Conservation (phyloP, 1,139 yeast genomes). For the Barnettozyma hawaiiensis region DNA sequence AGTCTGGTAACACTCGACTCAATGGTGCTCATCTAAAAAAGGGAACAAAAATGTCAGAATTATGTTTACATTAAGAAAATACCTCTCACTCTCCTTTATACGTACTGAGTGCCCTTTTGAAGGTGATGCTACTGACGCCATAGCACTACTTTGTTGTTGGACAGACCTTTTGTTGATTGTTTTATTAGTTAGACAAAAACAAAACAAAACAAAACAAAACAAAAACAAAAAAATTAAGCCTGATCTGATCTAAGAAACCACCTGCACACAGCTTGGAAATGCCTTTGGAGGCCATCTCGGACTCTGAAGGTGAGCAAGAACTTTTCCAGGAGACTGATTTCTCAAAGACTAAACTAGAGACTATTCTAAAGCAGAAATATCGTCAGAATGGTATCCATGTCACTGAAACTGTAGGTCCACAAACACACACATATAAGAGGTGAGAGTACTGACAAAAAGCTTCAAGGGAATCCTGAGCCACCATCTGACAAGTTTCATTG, state of each 20-base stretch:
- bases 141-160: neutral
- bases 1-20: slow-evolving; percentile 81
- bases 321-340: slow-evolving; percentile 5
- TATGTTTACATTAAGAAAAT: neutral
- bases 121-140: slow-evolving; percentile 19
- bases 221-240: neutral
- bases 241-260: neutral
- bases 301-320: slow-evolving; percentile 18
- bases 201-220: neutral
- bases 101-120: slow-evolving; percentile 25
- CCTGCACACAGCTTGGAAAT: neutral
- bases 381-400: neutral
- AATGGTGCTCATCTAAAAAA: slow-evolving; percentile 47
- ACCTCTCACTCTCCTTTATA: slow-evolving; percentile 2
- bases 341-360: neutral
- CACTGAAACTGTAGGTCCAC: slow-evolving; percentile 5
- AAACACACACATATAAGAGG: no score
- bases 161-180: neutral
- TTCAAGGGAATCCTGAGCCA: neutral
- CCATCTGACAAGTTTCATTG: neutral
- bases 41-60: neutral
- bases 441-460: neutral
- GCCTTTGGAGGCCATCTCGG: slow-evolving; percentile 11
- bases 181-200: slow-evolving; percentile 1
- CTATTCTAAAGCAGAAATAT: slow-evolving; percentile 4